Base-by-base conservation (phyloP, 2,329 filamentous ascomycete species). In the Incumbomyces delicatus region DNA sequence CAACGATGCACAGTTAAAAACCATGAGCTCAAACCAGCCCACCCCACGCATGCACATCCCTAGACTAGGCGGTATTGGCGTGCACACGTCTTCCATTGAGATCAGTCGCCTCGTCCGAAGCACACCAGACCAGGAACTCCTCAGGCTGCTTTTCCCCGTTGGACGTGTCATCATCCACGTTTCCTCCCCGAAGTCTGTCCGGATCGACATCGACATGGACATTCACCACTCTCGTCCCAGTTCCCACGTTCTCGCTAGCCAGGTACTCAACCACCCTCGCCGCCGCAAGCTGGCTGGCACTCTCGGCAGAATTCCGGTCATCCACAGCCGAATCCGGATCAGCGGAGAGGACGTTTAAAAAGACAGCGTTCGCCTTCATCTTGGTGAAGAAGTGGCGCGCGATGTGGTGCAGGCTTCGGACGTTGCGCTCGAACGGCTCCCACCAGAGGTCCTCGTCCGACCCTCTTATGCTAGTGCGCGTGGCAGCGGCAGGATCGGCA, bases 351-450 rank as follows among this genome's bases (percentile, higher is more conserved):
- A 77, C 60, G 44, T 70, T 73, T 46, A 56, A 50, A 33, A 50
- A 53, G 1, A 47, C 51, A 22, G 54, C 52, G 27, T 46, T 48
- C 2, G 48, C 39, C 18, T 44, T 41, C 39, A 40, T 41, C 41
- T 53, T 54, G 1, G 71, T 71, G 6, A 76, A 53, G 35, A 76
- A 71, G 1, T 67, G 63, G n/a, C 67, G 64, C 4, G 50, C 47
- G 22, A 55, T 49, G 29, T 49, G 48, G 17, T 48, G 39, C 6
- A 50, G 20, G 34, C 74, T 76, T 14, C 66, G 63, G 11, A 76
- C 37, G 53, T 77, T 78, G 34, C 75, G 62, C 39, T 71, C 66
- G 57, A 66, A 70, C 0, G 65, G 66, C 16, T 63, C 58, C 65
- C 66, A 71, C 62, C 63, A 72, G 2, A 59, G 57, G 4, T 53